Conservation (phyloP, 164 flowering plant species). For the grape (Vitis vinifera) region ASM3070453v1 NC_081816.1:16000001-16000500, state of each 20-base stretch:
- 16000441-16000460: too few species aligned
- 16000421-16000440: background rate
- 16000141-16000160: conserved; percentile 31
- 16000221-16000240: conserved; percentile 5
- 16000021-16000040: conserved; percentile 31
- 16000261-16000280: conserved; percentile 75
- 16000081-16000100: conserved; percentile 47
- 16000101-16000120: conserved; percentile 37
- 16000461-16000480: too few species aligned
- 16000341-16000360: conserved; percentile 57
- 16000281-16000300: conserved; percentile 80
- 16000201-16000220: background rate
- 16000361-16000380: conserved; percentile 43
- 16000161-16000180: conserved; percentile 26
- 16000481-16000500: too few species aligned
- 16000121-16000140: conserved; percentile 30
- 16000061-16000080: conserved; percentile 47
- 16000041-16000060: conserved; percentile 43
- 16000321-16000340: conserved; percentile 53
- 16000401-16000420: background rate
- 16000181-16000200: conserved; percentile 16
- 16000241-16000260: conserved; percentile 49
- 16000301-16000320: conserved; percentile 62
- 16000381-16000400: conserved; percentile 38
- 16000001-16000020: conserved; percentile 2